Conservation (phyloP, 345 rosid genomes). For the Ceriops zippeliana region DNA sequence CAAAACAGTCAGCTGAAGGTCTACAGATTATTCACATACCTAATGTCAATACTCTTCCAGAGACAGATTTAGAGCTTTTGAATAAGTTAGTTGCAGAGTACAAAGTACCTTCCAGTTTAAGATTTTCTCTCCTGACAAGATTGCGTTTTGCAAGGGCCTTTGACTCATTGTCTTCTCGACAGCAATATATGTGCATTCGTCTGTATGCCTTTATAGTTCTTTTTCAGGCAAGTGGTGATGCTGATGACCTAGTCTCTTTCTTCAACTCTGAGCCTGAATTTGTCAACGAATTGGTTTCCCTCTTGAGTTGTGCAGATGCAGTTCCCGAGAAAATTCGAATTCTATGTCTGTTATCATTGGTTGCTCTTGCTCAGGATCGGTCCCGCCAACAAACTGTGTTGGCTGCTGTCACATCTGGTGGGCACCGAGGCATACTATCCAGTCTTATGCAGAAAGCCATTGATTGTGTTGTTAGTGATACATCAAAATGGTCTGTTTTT, state of each 20-base stretch:
- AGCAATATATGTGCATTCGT: constrained; percentile 87
- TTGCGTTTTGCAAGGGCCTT: constrained; percentile 91
- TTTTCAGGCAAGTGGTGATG: constrained; percentile 78
- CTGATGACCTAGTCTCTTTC: constrained; percentile 76
- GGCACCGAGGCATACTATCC: constrained; percentile 83
- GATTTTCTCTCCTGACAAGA: constrained; percentile 79
- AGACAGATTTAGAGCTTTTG: constrained; percentile 79
- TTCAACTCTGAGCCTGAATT: constrained; percentile 92
- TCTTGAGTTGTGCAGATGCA: constrained; percentile 75
- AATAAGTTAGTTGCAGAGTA: constrained; percentile 62
- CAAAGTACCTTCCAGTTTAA: constrained; percentile 71
- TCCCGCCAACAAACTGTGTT: constrained; percentile 79
- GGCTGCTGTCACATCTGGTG: constrained; percentile 87
- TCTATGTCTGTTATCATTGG: constrained; percentile 73
- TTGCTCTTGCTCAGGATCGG: constrained; percentile 89
- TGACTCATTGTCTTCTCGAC: constrained; percentile 65
- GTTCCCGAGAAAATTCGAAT: constrained; percentile 86
- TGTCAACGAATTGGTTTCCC: constrained; percentile 74
- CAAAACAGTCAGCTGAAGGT: constrained; percentile 52
- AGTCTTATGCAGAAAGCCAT: constrained; percentile 90
- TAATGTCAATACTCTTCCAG: constrained; percentile 37
- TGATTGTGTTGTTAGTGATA: constrained; percentile 62
- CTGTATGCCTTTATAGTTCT: constrained; percentile 88
- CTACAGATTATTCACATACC: constrained; percentile 76
- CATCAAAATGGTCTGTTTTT: constrained; percentile 72